Conservation (phyloP, 2,329 filamentous ascomycete genomes). For the Hypoxylon sp. region DNA sequence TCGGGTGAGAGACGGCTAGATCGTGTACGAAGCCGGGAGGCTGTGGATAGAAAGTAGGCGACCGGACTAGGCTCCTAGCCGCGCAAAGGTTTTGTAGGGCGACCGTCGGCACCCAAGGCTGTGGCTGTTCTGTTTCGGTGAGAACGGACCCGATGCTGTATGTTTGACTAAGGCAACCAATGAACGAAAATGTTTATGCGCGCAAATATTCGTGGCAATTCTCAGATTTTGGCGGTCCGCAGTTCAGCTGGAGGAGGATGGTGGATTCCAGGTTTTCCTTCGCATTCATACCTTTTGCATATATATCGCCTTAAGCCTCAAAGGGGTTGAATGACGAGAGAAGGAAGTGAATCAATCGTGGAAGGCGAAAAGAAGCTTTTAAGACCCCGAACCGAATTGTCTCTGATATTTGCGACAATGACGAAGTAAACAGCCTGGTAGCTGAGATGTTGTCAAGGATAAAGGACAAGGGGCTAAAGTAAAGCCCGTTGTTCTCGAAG, state of each 20-base stretch:
- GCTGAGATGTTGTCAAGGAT: conserved; percentile 41
- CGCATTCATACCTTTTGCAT: conserved; percentile 47
- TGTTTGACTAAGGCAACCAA: conserved; percentile 30
- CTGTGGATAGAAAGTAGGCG: conserved; percentile 38
- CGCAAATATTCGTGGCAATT: conserved; percentile 25
- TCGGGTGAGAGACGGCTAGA: conserved; percentile 33
- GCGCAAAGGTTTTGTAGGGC: conserved; percentile 29
- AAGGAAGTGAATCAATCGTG: conserved; percentile 48
- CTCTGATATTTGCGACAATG: conserved; percentile 47
- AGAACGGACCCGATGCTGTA: conserved; percentile 28
- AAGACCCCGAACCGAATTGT: conserved; percentile 48
- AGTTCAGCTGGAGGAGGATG: conserved; percentile 44
- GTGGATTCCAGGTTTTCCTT: conserved; percentile 50
- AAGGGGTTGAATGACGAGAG: conserved; percentile 39
- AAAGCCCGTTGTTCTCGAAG: conserved; percentile 53
- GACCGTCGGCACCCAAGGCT: conserved; percentile 41
- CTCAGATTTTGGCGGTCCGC: conserved; percentile 27
- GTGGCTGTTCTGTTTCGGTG: conserved; percentile 36
- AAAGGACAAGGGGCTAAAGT: conserved; percentile 42
- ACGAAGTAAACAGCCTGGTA: conserved; percentile 32
- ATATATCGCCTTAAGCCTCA: conserved; percentile 48
- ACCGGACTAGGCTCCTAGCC: conserved; percentile 44
- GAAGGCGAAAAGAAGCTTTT: conserved; percentile 53
- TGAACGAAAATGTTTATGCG: conserved; percentile 31
- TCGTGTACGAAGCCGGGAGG: conserved; percentile 46